Evolutionary conservation across 768 basidiomycete species (phyloP).

Genomic region (Trametes cingulata): DNA sequence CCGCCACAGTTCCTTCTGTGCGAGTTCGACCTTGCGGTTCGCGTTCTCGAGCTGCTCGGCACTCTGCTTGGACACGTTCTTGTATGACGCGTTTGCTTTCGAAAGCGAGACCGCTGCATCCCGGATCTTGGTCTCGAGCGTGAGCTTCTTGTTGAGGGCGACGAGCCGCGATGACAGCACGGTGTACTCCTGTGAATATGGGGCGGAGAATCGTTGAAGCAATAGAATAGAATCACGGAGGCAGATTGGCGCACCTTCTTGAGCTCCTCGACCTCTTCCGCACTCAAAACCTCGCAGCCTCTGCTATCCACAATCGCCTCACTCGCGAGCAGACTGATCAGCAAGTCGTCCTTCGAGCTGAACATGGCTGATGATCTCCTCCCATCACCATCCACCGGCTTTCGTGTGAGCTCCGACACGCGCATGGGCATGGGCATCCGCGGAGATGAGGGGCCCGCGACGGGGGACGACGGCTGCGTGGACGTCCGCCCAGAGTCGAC

Average conservation of each 20-base stretch:
- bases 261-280: conserved; percentile 69
- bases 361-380: conserved; percentile 47
- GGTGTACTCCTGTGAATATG: conserved; percentile 64
- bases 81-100: conserved; percentile 61
- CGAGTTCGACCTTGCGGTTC: conserved; percentile 67
- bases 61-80: conserved; percentile 61
- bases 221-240: conserved; percentile 33
- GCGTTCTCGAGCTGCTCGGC: conserved; percentile 72
- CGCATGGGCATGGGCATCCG: conserved; percentile 31
- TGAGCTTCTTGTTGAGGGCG: conserved; percentile 71
- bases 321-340: conserved; percentile 87
- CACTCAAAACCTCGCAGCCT: conserved; percentile 71
- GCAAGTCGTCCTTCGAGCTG: conserved; percentile 77
- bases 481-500: conserved; percentile 31
- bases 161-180: conserved; percentile 63
- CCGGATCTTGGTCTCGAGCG: conserved; percentile 83
- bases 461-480: conserved; percentile 33
- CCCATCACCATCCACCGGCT: conserved; percentile 38
- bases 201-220: conserved; percentile 20
- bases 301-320: conserved; percentile 94
- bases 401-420: conserved; percentile 36
- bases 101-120: conserved; percentile 80
- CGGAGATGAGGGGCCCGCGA: conserved; percentile 46
- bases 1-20: conserved; percentile 71
- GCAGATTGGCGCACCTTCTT: conserved; percentile 60